Base-by-base conservation (phyloP, 805 yeast genomes). In the Aciculoconidium aculeatum region DNA sequence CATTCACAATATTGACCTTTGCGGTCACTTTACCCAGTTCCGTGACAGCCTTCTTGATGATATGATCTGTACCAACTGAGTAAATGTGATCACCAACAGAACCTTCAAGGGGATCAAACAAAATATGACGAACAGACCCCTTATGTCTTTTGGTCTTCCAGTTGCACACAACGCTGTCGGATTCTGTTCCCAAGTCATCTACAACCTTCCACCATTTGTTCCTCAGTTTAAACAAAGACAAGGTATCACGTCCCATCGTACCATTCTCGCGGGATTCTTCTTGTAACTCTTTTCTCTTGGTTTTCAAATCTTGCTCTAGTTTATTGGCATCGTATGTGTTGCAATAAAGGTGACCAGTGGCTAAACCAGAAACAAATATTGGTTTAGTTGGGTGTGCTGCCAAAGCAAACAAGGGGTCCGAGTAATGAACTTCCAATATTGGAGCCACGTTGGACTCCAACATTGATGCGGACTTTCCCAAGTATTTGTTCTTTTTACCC, bases 81-180 rank as follows among this genome's bases (percentile, higher is more conserved):
- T 65, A 83, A 0, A 87, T 30, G 32, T 55, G 53, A 17, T 69
- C 67, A 3, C 86, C 86, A 4, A 51, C 40, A 3, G 57, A 50
- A 11, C 38, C 33, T 24, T 51, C 60, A 1, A 70, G 61, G 3
- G 76, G 72, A 36, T 77, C 83, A 51, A 85, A 78, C 6, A 73
- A 60, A 2, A 84, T 59, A 4, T 81, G 73, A 23, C 98, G 61
- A 36, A 94, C 85, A 40, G 94, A 80, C 1, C 86, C 88, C 52
- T 86, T 87, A 50, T 90, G 97, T 49, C 97, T 71, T 45, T 75
- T 83, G 0, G 96, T 88, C 32, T 80, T 73, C 98, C 98, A 90
- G 15, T 69, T 45, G 4, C 56, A 49, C 4, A 65, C 47, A 11
- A 61, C 42, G 8, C 53, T 54, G 4, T 46, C 49, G 14, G 46